phyloP scores from a whole-genome alignment of 2,329 filamentous ascomycete species.

The Fusarium udum region DNA sequence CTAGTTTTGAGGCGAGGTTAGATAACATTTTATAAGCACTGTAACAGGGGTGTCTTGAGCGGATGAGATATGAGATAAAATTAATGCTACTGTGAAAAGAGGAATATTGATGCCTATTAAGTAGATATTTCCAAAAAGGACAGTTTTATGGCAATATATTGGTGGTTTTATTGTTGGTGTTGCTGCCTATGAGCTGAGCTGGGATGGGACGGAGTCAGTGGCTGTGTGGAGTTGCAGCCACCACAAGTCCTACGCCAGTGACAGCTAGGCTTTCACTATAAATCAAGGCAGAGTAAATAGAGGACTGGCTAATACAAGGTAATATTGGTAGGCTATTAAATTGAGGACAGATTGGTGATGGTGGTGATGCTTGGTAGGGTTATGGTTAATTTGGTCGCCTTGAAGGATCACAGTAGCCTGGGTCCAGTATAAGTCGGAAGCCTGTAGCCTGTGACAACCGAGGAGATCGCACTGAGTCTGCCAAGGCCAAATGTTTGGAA shows the following conservation, averaged over 20 bases:
- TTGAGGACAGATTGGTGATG: background rate
- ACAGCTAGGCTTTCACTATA: conserved; percentile 5
- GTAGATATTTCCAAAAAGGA: background rate
- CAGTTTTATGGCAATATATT: conserved; percentile 2
- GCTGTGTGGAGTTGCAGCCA: conserved; percentile 13
- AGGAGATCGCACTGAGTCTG: background rate
- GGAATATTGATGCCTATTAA: background rate
- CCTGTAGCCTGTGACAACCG: background rate
- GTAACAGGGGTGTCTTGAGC: background rate
- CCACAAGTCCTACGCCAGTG: conserved; percentile 19
- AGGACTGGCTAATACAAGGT: background rate
- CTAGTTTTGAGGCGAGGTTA: conserved; percentile 36
- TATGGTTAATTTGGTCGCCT: background rate
- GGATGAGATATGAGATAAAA: background rate
- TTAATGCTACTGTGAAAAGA: background rate
- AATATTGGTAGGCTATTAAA: background rate
- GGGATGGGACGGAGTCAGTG: background rate
- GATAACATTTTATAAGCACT: conserved; percentile 33
- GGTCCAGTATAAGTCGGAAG: background rate
- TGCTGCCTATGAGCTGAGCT: conserved; percentile 20
- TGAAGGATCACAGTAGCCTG: background rate
- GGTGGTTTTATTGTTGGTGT: background rate
- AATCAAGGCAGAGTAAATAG: background rate
- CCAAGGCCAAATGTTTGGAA: no score
- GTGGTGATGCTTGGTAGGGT: background rate